Conservation (phyloP, 2,329 filamentous ascomycete genomes). For the Byssothecium circinans region DNA sequence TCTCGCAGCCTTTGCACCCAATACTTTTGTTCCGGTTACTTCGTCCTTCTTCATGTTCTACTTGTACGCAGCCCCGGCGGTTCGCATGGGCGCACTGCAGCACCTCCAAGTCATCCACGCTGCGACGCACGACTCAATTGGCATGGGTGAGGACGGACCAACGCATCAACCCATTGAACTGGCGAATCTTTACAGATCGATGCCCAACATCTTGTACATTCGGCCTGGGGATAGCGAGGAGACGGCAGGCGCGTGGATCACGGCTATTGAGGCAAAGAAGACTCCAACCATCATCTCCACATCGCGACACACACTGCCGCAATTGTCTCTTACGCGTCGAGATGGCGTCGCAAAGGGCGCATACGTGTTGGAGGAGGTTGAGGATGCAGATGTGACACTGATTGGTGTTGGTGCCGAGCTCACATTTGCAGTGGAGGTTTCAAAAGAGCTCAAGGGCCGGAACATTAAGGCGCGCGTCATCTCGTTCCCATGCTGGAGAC, state of each 20-base stretch:
- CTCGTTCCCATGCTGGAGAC: slow-evolving; percentile 54
- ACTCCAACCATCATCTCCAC: slow-evolving; percentile 54
- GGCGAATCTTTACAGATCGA: slow-evolving; percentile 60
- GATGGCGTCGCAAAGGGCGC: slow-evolving; percentile 49
- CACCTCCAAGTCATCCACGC: slow-evolving; percentile 60
- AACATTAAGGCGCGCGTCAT: slow-evolving; percentile 51
- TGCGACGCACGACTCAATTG: slow-evolving; percentile 62
- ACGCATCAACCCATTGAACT: slow-evolving; percentile 65
- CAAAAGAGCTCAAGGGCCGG: slow-evolving; percentile 43
- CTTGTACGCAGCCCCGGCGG: slow-evolving; percentile 59
- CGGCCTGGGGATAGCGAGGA: slow-evolving; percentile 63
- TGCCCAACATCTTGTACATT: slow-evolving; percentile 65
- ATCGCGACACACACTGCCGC: slow-evolving; percentile 49
- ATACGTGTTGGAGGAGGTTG: slow-evolving; percentile 51
- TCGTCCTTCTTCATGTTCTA: slow-evolving; percentile 68
- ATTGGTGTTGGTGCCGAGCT: slow-evolving; percentile 57
- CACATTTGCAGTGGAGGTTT: slow-evolving; percentile 49
- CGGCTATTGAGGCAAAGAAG: slow-evolving; percentile 49
- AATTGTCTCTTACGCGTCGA: slow-evolving; percentile 44
- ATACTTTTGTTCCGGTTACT: slow-evolving; percentile 50
- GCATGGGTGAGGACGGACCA: slow-evolving; percentile 62
- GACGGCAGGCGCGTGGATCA: slow-evolving; percentile 56
- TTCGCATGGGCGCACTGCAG: slow-evolving; percentile 63
- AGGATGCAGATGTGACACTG: slow-evolving; percentile 52
- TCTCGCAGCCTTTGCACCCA: slow-evolving; percentile 56